A percentile compares a stretch with the other conserved stretches of the same genome.
Evolutionary conservation across 1,284 basidiomycete genomes (phyloP).

Genomic region (Mycosarcoma maydis): DNA sequence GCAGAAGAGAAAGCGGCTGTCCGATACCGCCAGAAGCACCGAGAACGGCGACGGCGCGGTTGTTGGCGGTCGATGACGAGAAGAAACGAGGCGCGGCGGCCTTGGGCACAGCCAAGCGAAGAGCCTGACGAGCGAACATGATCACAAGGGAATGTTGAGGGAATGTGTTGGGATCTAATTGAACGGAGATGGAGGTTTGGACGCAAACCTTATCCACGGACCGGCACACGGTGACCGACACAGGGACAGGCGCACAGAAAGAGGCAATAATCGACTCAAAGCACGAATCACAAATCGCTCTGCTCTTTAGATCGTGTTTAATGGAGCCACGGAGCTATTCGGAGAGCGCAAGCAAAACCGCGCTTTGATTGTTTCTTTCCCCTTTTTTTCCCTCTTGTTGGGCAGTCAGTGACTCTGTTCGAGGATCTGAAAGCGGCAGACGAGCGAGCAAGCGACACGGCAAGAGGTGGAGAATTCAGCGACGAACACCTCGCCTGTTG

Average conservation of each 20-base stretch:
- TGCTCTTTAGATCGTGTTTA: background rate
- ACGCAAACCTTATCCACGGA: background rate
- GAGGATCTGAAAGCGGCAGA: slow-evolving; percentile 6
- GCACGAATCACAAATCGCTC: background rate
- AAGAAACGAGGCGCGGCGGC: slow-evolving; percentile 72
- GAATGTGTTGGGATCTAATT: background rate
- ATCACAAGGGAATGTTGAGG: background rate
- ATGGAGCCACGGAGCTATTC: slow-evolving; percentile 6
- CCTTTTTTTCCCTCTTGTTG: slow-evolving; percentile 1
- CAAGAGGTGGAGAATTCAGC: slow-evolving; percentile 1
- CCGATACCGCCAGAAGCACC: slow-evolving; percentile 86
- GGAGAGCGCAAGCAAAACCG: slow-evolving; percentile 2
- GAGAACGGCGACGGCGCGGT: slow-evolving; percentile 86
- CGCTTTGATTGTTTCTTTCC: slow-evolving; percentile 4
- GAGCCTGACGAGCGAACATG: slow-evolving; percentile 61
- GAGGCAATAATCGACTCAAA: background rate
- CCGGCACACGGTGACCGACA: background rate
- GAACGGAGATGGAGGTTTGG: slow-evolving; percentile 19
- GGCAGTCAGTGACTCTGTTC: slow-evolving; percentile 3
- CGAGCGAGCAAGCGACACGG: too few species aligned
- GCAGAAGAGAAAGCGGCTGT: slow-evolving; percentile 81
- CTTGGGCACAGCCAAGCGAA: slow-evolving; percentile 44
- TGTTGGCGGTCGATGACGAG: slow-evolving; percentile 78
- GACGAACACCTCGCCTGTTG: background rate
- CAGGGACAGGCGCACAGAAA: background rate